A percentile compares a stretch with the other conserved stretches of the same genome.
Evolutionary conservation across 1,284 basidiomycete genomes (phyloP).

Genomic region (Sporisorium scitamineum): DNA sequence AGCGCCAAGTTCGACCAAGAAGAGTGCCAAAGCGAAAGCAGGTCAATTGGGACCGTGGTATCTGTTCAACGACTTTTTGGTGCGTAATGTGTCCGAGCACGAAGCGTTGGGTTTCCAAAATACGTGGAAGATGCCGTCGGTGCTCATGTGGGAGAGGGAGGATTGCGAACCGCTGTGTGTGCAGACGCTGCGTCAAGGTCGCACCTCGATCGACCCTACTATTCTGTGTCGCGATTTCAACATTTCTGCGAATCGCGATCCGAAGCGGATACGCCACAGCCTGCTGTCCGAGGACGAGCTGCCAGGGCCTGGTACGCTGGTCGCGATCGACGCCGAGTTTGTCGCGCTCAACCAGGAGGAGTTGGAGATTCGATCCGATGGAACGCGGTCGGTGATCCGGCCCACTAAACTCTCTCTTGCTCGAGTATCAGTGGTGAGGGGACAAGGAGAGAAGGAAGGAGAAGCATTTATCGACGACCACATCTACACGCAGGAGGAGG

Average conservation of each 20-base stretch:
- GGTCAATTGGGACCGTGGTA: slow-evolving; percentile 75
- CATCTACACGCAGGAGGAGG: slow-evolving; percentile 91
- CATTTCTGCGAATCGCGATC: slow-evolving; percentile 77
- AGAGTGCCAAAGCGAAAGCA: slow-evolving; percentile 32
- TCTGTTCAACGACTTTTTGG: slow-evolving; percentile 96
- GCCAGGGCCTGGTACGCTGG: slow-evolving; percentile 83
- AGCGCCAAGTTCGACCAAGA: slow-evolving; percentile 17
- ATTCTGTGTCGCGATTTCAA: slow-evolving; percentile 88
- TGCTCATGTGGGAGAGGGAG: slow-evolving; percentile 85
- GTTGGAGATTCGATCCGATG: slow-evolving; percentile 92
- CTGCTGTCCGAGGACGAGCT: slow-evolving; percentile 80
- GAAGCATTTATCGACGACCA: slow-evolving; percentile 97
- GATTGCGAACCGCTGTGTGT: slow-evolving; percentile 71
- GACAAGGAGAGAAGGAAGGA: slow-evolving; percentile 81
- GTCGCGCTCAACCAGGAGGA: slow-evolving; percentile 97
- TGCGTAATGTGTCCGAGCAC: slow-evolving; percentile 82
- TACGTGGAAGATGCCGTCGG: slow-evolving; percentile 92
- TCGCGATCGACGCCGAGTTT: slow-evolving; percentile 98
- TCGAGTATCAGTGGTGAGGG: slow-evolving; percentile 91
- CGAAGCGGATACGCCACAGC: slow-evolving; percentile 80
- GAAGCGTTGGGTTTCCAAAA: slow-evolving; percentile 88
- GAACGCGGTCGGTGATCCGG: slow-evolving; percentile 89
- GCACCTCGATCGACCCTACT: slow-evolving; percentile 44
- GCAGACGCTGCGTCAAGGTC: slow-evolving; percentile 40
- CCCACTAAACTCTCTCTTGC: slow-evolving; percentile 92